A percentile compares a stretch with the other conserved stretches of the same genome.
These are phyloP conservation scores for Phialophora tarda DNA, from an alignment of 2,329 filamentous ascomycete genomes.

Conservation along the genomic window DNA sequence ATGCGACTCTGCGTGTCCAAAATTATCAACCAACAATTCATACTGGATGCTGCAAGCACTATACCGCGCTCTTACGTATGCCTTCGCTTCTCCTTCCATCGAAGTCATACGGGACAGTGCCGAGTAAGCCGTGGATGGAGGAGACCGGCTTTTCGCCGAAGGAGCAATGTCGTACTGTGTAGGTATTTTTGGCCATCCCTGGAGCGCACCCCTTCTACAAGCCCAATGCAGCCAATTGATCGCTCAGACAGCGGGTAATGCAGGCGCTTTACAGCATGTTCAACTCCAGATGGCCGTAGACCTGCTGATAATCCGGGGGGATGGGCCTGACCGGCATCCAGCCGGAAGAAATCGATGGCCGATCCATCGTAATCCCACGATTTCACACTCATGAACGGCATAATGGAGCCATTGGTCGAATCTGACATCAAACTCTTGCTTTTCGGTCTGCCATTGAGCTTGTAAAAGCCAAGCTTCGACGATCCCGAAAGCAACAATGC, in stretches of 20 bases:
- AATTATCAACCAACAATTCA: conserved; percentile 73
- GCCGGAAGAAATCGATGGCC: conserved; percentile 77
- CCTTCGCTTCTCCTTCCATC: conserved; percentile 68
- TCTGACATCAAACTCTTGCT: conserved; percentile 80
- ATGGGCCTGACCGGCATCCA: conserved; percentile 72
- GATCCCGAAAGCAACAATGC: conserved; percentile 80
- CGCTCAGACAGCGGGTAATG: conserved; percentile 82
- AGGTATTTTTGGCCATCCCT: conserved; percentile 87
- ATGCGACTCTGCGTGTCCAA: conserved; percentile 66
- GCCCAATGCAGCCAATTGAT: conserved; percentile 86
- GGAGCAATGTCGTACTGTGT: conserved; percentile 85
- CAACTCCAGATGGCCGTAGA: conserved; percentile 70
- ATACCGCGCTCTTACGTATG: conserved; percentile 87
- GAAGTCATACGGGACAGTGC: conserved; percentile 85
- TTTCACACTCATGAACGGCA: conserved; percentile 91
- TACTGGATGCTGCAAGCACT: conserved; percentile 78
- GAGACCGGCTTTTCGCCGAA: conserved; percentile 85
- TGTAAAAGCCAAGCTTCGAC: conserved; percentile 90
- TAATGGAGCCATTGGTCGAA: conserved; percentile 83
- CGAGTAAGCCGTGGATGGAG: conserved; percentile 78
- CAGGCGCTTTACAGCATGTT: conserved; percentile 71
- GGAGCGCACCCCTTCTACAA: conserved; percentile 83
- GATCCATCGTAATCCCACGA: conserved; percentile 79
- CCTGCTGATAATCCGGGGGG: conserved; percentile 79
- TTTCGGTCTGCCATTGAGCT: conserved; percentile 70